Conservation (phyloP, 176 grass and related monocot genomes). For the Oryza officinalis region DNA sequence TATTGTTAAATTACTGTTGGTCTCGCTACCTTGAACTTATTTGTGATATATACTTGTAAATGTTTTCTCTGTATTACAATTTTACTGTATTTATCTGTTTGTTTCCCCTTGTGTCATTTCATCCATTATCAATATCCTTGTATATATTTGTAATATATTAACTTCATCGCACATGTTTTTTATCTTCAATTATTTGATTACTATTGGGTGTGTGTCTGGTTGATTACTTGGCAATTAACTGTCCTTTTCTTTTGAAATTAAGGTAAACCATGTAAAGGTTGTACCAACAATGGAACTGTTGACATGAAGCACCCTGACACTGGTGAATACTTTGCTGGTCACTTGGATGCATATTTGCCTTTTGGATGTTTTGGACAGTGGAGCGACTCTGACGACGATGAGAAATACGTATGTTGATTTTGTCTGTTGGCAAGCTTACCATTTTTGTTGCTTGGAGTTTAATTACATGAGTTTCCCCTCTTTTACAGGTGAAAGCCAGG, state of each 20-base stretch:
- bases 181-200: not conserved
- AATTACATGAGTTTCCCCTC: not conserved
- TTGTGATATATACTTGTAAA: not conserved
- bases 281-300: not conserved
- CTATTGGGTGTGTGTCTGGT: not conserved
- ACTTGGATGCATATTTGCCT: not conserved
- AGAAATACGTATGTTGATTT: not conserved
- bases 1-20: not conserved
- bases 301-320: constrained; percentile 14
- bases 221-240: not conserved
- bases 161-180: too few relatives aligned
- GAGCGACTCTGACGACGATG: constrained; percentile 2
- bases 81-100: not conserved
- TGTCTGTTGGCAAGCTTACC: not conserved
- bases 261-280: constrained; percentile 23
- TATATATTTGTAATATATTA: too few relatives aligned
- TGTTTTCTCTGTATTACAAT: not conserved
- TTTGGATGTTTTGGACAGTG: not conserved
- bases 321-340: constrained; percentile 6
- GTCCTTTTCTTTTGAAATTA: not conserved
- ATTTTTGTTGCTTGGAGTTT: not conserved
- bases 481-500: not conserved
- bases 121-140: too few relatives aligned
- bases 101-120: not conserved
- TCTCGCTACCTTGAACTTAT: not conserved